Conservation (phyloP, 805 yeast species). For the Starmerella scarabaei region DNA sequence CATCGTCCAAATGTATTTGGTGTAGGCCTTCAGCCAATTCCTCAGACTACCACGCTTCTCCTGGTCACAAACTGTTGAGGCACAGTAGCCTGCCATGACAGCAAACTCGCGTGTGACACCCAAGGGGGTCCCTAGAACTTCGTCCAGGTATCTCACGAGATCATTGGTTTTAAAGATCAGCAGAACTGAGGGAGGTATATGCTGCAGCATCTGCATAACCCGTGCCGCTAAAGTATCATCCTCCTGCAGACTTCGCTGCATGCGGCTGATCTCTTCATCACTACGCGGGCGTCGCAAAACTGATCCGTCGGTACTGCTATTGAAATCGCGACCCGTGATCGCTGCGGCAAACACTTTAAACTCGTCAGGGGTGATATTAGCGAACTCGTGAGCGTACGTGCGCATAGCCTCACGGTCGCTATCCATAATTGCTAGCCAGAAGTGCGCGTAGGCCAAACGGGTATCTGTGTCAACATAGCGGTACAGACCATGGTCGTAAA, state of each 20-base stretch:
- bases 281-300: constrained; percentile 35
- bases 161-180: constrained; percentile 89
- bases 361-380: constrained; percentile 62
- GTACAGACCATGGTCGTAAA: constrained; percentile 92
- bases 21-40: constrained; percentile 2
- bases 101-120: constrained; percentile 81
- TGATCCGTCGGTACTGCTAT: constrained; percentile 56
- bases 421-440: constrained; percentile 83
- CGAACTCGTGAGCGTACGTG: constrained; percentile 61
- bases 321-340: constrained; percentile 83
- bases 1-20: constrained; percentile 4
- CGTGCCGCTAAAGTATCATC: constrained; percentile 50
- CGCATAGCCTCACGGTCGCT: constrained; percentile 54
- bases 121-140: constrained; percentile 61
- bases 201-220: constrained; percentile 64
- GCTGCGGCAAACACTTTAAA: constrained; percentile 85
- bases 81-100: constrained; percentile 84
- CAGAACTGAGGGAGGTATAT: constrained; percentile 74
- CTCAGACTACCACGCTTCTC: constrained; percentile 21
- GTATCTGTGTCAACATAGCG: constrained; percentile 65
- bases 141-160: constrained; percentile 79
- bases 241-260: constrained; percentile 51
- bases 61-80: constrained; percentile 63
- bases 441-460: constrained; percentile 73
- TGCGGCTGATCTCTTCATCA: constrained; percentile 46